Evolutionary conservation across 306 rosid genomes (phyloP).

Genomic region (Ziziphus jujuba): DNA sequence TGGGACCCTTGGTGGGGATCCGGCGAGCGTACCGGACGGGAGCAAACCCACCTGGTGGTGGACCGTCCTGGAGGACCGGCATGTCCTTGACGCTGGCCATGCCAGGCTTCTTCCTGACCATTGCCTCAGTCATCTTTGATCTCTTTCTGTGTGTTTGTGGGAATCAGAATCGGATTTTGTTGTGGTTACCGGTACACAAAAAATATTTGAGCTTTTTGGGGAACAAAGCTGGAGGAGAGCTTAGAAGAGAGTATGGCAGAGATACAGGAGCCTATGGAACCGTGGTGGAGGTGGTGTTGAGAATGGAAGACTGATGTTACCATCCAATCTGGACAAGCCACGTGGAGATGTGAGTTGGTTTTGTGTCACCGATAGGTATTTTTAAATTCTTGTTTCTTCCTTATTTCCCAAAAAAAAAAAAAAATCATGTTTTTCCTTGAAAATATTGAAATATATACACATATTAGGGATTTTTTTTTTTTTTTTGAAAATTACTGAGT

Average conservation of each 20-base stretch:
- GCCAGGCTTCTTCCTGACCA: slow-evolving; percentile 90
- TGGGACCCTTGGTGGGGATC: slow-evolving; percentile 88
- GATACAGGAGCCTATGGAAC: too few species aligned
- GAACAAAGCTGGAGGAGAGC: too few species aligned
- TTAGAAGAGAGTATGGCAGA: too few species aligned
- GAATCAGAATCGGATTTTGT: background rate
- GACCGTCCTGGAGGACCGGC: slow-evolving; percentile 99
- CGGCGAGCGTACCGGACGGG: slow-evolving; percentile 98
- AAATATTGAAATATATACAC: too few species aligned
- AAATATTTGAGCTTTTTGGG: too few species aligned
- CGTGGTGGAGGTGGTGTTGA: background rate
- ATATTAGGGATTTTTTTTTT: too few species aligned
- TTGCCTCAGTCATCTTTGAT: slow-evolving; percentile 81
- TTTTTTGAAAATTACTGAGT: too few species aligned
- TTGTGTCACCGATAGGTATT: background rate
- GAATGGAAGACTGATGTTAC: background rate
- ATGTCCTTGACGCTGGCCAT: slow-evolving; percentile 98
- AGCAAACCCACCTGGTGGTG: slow-evolving; percentile 97
- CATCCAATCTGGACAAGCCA: background rate
- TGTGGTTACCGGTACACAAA: too few species aligned
- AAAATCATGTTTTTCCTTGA: too few species aligned
- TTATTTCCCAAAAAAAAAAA: too few species aligned
- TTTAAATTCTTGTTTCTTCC: too few species aligned
- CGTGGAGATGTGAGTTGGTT: slow-evolving; percentile 1
- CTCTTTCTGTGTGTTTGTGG: slow-evolving; percentile 11